Evolutionary conservation across 345 rosid species (phyloP).

Genomic region (Citropsis articulata): DNA sequence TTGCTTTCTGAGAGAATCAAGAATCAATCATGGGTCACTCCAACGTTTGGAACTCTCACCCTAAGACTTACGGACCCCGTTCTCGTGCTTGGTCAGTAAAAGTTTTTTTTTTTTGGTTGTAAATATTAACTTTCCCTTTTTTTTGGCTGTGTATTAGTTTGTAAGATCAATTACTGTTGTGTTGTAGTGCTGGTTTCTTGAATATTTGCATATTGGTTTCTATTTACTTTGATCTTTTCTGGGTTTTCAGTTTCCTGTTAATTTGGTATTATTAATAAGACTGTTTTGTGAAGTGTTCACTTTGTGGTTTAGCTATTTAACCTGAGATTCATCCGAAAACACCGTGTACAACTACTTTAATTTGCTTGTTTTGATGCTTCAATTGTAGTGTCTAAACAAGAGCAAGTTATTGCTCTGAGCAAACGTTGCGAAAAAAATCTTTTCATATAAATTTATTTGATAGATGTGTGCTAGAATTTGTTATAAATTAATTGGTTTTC

Average conservation of each 20-base stretch:
- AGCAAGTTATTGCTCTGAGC: background rate
- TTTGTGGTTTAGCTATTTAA: background rate
- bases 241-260: background rate
- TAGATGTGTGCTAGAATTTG: background rate
- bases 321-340: background rate
- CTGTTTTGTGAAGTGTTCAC: background rate
- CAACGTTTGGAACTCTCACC: slow-evolving; percentile 59
- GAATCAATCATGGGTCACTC: slow-evolving; percentile 47
- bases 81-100: slow-evolving; percentile 45
- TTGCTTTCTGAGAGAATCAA: background rate
- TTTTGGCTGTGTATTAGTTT: background rate
- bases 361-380: too few relatives aligned
- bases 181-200: background rate
- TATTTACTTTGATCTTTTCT: background rate
- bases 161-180: background rate
- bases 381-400: too few relatives aligned
- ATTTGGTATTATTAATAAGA: background rate
- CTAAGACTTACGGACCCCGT: slow-evolving; percentile 56
- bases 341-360: too few relatives aligned
- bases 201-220: background rate
- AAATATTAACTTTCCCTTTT: background rate
- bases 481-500: background rate
- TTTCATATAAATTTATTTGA: background rate
- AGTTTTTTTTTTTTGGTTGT: background rate
- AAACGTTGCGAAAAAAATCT: background rate